Evolutionary conservation across 495 filamentous ascomycete genomes (phyloP).

Genomic region (Polyplosphaeria fusca): DNA sequence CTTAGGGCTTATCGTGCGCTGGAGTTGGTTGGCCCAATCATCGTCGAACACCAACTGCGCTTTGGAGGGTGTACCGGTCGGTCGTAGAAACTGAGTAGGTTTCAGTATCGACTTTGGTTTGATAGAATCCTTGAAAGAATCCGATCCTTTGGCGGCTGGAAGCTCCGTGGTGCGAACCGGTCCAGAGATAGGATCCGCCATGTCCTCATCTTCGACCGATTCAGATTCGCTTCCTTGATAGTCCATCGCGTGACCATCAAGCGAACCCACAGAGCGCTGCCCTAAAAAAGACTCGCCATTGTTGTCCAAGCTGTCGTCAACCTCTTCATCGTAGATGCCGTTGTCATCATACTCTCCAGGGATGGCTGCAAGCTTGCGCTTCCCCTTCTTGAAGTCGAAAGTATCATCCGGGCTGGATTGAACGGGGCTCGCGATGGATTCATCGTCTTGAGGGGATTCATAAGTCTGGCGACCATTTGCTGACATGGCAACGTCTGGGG

Average conservation of each 20-base stretch:
- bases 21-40: slow-evolving; percentile 89
- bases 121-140: slow-evolving; percentile 41
- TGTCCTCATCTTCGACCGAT: slow-evolving; percentile 65
- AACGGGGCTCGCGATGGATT: slow-evolving; percentile 42
- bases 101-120: slow-evolving; percentile 51
- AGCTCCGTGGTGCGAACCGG: slow-evolving; percentile 66
- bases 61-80: slow-evolving; percentile 38
- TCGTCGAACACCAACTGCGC: slow-evolving; percentile 50
- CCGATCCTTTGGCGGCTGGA: slow-evolving; percentile 26
- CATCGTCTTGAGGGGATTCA: slow-evolving; percentile 24
- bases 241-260: slow-evolving; percentile 63
- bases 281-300: slow-evolving; percentile 77
- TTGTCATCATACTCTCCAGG: slow-evolving; percentile 75
- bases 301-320: slow-evolving; percentile 34
- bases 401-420: slow-evolving; percentile 68
- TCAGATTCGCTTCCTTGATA: slow-evolving; percentile 67
- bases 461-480: slow-evolving; percentile 41
- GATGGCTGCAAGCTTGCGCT: slow-evolving; percentile 47
- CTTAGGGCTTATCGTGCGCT: slow-evolving; percentile 84
- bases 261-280: slow-evolving; percentile 79
- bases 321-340: slow-evolving; percentile 51
- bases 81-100: slow-evolving; percentile 24
- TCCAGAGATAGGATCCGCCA: slow-evolving; percentile 69
- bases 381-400: slow-evolving; percentile 72
- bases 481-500: slow-evolving; percentile 48